A percentile compares a stretch with the other conserved stretches of the same genome.
Conservation (phyloP, 805 yeast genomes). For the Priceomyces carsonii region DNA sequence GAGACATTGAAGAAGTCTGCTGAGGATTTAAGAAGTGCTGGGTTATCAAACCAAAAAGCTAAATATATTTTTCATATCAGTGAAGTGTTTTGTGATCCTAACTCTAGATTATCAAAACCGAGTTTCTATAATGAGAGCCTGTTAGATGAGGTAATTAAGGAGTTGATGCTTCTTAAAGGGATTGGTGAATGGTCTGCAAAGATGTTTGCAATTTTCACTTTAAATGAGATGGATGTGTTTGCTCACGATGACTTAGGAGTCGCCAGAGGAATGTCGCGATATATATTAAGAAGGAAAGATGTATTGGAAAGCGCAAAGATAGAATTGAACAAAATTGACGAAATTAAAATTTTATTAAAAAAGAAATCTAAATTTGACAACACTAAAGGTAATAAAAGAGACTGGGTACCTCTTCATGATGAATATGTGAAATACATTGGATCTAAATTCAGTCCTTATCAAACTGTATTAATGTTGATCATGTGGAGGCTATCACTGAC, state of each 20-base stretch:
- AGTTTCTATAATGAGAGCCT: conserved; percentile 37
- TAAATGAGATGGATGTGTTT: conserved; percentile 68
- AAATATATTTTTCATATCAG: conserved; percentile 61
- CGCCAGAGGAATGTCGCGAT: conserved; percentile 74
- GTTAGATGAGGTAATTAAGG: conserved; percentile 49
- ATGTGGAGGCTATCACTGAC: conserved; percentile 73
- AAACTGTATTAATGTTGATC: conserved; percentile 65
- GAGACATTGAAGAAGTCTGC: conserved; percentile 39
- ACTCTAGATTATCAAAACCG: conserved; percentile 27
- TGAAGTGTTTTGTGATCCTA: conserved; percentile 47
- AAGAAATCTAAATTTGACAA: conserved; percentile 38
- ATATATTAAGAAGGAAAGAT: conserved; percentile 55
- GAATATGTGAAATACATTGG: conserved; percentile 58
- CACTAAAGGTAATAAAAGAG: conserved; percentile 43
- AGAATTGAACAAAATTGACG: conserved; percentile 32
- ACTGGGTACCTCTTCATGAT: conserved; percentile 69
- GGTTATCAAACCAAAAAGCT: conserved; percentile 68
- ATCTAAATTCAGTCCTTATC: conserved; percentile 61
- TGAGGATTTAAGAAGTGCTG: conserved; percentile 59
- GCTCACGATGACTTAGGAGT: conserved; percentile 82
- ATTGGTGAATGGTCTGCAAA: conserved; percentile 87
- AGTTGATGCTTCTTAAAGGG: conserved; percentile 60
- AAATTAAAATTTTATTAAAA: conserved; percentile 28
- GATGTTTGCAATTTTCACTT: conserved; percentile 77
- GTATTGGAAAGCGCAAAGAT: conserved; percentile 44